Evolutionary conservation across 768 basidiomycete species (phyloP), one percentile per base, ranked within the genome.

Genomic region (Lactarius hatsudake): DNA sequence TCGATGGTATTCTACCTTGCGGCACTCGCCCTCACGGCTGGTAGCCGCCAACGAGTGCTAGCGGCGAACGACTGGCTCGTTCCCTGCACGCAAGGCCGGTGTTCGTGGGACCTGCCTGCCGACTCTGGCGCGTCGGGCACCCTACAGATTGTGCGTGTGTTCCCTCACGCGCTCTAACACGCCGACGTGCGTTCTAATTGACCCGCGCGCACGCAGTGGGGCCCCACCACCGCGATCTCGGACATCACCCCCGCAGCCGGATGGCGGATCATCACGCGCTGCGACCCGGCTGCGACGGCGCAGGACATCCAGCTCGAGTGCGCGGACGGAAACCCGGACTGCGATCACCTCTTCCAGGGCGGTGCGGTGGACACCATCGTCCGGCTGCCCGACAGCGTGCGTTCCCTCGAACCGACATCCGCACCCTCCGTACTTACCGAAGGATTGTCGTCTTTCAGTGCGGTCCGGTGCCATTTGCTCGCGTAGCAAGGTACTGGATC

Each of bases 301-400:
- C 60, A 66, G 51, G 45, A 42, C 12, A 54, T 69, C 17, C 60
- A 57, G 17, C 34, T 69, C 30, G 59, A 57, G 7, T 69, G 68
- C 28, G 10, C 36, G 20, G 40, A 56, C 13, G 26, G 8, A 34
- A 42, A 61, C 32, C 45, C 53, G 5, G 32, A 45, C n/a, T 72
- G 71, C 43, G 62, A 64, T 8, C 71, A 72, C 62, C 36, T 72
- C 36, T 67, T 71, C 48, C 62, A 72, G 32, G 66, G 59, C 7
- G 65, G 65, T 8, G 67, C 68, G 10, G 63, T 64, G 36, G 62
- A 69, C 54, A 72, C 68, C 9, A 72, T 72, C 34, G 68, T 72
- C n/a, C 71, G 67, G 42, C 48, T 72, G 26, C 71, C 71, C 2
- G 68, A 72, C 6, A 45, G 38, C 15, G 69, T 69, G 20, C 20